Percentiles rank a stretch among this genome's conserved stretches.
Evolutionary conservation across 2,329 filamentous ascomycete genomes (phyloP).

Genomic region (Epichloe gansuensis): DNA sequence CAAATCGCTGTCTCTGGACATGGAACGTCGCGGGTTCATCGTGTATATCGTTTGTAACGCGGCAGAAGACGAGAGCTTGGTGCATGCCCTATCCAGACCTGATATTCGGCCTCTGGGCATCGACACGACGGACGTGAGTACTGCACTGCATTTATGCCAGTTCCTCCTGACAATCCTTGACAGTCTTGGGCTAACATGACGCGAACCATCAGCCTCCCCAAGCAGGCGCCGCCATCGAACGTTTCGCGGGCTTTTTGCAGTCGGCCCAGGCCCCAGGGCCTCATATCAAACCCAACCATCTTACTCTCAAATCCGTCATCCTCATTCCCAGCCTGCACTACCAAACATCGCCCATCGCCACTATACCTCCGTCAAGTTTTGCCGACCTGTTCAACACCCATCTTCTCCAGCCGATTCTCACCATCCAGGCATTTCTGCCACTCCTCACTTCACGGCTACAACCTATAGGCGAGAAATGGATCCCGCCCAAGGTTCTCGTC

Average conservation of each 20-base stretch:
- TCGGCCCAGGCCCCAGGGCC: slow-evolving; percentile 64
- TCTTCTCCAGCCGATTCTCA: slow-evolving; percentile 77
- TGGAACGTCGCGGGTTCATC: slow-evolving; percentile 85
- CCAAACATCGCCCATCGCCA: slow-evolving; percentile 71
- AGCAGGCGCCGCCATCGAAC: slow-evolving; percentile 55
- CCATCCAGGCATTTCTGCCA: slow-evolving; percentile 78
- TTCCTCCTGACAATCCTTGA: not conserved
- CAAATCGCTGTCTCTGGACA: slow-evolving; percentile 67
- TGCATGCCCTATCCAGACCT: slow-evolving; percentile 61
- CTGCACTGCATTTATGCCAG: not conserved
- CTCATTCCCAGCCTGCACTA: slow-evolving; percentile 73
- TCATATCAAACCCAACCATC: slow-evolving; percentile 60
- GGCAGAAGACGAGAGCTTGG: slow-evolving; percentile 69
- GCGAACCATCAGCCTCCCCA: slow-evolving; percentile 42
- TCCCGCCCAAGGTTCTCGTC: slow-evolving; percentile 56
- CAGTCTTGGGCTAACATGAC: not conserved
- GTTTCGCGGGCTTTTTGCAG: slow-evolving; percentile 59
- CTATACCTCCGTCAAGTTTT: slow-evolving; percentile 70
- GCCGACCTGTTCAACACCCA: slow-evolving; percentile 88
- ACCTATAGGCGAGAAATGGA: slow-evolving; percentile 35
- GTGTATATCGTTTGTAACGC: slow-evolving; percentile 82
- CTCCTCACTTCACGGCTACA: slow-evolving; percentile 52
- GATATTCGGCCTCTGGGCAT: slow-evolving; percentile 75
- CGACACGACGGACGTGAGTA: slow-evolving; percentile 65
- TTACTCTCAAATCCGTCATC: slow-evolving; percentile 67